A percentile compares a stretch with the other conserved stretches of the same genome.
phyloP scores from a whole-genome alignment of 108 stramenopile species.

The Nitzschia inconspicua region DNA sequence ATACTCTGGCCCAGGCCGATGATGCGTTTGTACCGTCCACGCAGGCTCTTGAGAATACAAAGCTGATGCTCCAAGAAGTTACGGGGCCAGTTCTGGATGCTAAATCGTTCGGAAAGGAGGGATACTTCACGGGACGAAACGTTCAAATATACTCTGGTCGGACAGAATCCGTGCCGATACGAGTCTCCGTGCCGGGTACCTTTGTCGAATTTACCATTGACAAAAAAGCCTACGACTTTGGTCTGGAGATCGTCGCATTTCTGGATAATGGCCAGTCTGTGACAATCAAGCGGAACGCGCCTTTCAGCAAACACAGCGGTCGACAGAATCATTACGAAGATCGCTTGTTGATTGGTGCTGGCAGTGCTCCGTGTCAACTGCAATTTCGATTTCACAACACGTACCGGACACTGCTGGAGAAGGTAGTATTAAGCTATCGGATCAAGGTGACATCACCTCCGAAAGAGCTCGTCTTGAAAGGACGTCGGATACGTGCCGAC shows the following conservation, averaged over 20 bases:
- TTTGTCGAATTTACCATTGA: constrained; percentile 10
- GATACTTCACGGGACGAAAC: constrained; percentile 1
- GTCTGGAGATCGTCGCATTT: background rate
- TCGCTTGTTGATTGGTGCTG: constrained; percentile 3
- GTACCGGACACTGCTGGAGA: background rate
- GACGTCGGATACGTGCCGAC: constrained; percentile 2
- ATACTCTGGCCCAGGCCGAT: background rate
- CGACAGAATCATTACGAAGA: background rate
- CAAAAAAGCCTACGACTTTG: constrained; percentile 9
- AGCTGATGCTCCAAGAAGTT: constrained; percentile 5
- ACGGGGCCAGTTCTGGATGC: background rate
- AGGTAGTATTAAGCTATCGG: constrained; percentile 3
- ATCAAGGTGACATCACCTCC: constrained; percentile 10
- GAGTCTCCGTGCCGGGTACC: constrained; percentile 2
- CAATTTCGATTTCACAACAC: constrained; percentile 9
- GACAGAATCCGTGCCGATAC: constrained; percentile 2
- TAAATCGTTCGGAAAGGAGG: constrained; percentile 3
- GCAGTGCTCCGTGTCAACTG: background rate
- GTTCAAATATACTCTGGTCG: constrained; percentile 4
- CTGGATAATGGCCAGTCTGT: constrained; percentile 3
- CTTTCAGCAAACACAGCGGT: background rate
- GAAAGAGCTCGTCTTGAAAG: background rate
- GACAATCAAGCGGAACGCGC: constrained; percentile 3
- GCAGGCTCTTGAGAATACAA: constrained; percentile 2
- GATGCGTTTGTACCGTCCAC: background rate